A percentile compares a stretch with the other conserved stretches of the same genome.
phyloP scores from a whole-genome alignment of 148 eudicot species.

The Diospyros kaki region DNA sequence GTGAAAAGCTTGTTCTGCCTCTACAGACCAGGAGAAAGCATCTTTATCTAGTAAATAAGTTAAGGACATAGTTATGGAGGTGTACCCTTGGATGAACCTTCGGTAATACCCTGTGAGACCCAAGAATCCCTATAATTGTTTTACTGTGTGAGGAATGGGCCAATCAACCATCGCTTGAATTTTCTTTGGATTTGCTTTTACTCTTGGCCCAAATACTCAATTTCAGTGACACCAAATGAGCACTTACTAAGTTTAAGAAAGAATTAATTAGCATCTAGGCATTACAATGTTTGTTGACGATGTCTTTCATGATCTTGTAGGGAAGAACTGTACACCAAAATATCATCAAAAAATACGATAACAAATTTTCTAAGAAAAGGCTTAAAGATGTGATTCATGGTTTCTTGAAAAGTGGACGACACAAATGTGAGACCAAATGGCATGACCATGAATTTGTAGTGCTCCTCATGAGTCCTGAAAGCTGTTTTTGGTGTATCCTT shows the following conservation, averaged over 20 bases:
- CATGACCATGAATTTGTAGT: background rate
- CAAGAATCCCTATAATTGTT: background rate
- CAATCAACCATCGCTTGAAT: background rate
- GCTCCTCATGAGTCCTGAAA: background rate
- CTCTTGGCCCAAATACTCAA: background rate
- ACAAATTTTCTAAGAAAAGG: background rate
- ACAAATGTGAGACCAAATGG: background rate
- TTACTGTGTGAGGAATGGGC: background rate
- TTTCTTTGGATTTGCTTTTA: background rate
- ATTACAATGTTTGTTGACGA: background rate
- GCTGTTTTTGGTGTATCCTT: background rate
- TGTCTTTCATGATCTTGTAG: no score
- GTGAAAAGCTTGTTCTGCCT: background rate
- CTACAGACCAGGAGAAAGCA: background rate
- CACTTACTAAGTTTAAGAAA: background rate
- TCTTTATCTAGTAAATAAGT: no score
- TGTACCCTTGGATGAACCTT: background rate
- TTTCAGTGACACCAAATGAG: no score
- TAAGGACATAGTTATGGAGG: no score
- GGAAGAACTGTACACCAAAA: background rate
- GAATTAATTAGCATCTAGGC: background rate
- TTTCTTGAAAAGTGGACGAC: background rate
- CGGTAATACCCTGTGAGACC: background rate
- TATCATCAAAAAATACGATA: background rate
- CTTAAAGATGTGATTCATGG: background rate